Base-by-base conservation (phyloP, 345 rosid genomes). In the Corymbia maculata region DNA sequence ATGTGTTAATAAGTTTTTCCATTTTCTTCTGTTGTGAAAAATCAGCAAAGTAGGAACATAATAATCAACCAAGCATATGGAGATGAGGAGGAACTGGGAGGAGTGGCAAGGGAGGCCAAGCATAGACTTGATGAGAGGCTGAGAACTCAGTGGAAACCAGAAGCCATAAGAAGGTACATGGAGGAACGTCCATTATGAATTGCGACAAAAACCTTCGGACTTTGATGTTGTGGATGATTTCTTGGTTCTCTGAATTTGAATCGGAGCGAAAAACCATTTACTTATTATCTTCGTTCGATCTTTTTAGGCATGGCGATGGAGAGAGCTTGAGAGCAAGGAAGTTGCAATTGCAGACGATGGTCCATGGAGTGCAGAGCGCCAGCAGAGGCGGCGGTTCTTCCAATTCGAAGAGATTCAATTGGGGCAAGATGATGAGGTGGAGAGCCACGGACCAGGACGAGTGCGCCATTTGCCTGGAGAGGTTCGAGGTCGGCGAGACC, bases 61-160 rank as follows among this genome's bases (percentile, higher is more conserved):
- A 36, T 36, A 36, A 84, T 86, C 26, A 89, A 64, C 64, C 92
- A 92, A 61, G 91, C 89, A 86, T 13, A 42, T 19, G 91, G 1
- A 26, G 90, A 82, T 64, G 95, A 93, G 61, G 95, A 93, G 91
- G 94, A 93, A 86, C 97, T 97, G 11, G 96, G 91, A 64, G 94
- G 88, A 88, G 91, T 80, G 51, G 99, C 95, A 6, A 93, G 97
- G 93, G 95, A 95, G 89, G 99, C 99, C 28, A 98, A 95, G 91
- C 93, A 98, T 57, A 95, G 99, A 89, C 86, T 98, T 11, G 94
- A 96, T 88, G 94, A 90, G 91, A 91, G 94, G 92, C 91, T 98
- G 26, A 92, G 95, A 92, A 88, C 88, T 87, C 94, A 89, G 42
- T 87, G 93, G 53, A 94, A 86, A 88, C 89, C 66, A 50, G 79